Conservation (phyloP, 192 early-diverging fungal genomes). For the Ambispora gerdemannii region DNA sequence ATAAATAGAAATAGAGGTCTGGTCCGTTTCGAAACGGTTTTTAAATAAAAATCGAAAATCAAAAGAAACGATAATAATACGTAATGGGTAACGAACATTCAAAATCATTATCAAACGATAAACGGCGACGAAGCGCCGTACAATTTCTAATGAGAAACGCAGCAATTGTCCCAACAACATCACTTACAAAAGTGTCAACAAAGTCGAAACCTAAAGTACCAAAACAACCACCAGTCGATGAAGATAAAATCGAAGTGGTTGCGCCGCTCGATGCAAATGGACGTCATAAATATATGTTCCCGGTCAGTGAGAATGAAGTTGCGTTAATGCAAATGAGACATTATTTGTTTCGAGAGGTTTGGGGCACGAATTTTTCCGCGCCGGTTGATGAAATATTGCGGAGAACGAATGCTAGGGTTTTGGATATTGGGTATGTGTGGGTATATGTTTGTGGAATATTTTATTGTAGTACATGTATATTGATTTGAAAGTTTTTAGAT, state of each 20-base stretch:
- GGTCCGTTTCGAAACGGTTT: too few species aligned
- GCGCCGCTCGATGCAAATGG: too few species aligned
- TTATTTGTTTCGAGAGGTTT: background rate
- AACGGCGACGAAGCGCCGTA: background rate
- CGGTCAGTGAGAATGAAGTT: conserved; percentile 23
- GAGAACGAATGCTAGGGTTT: background rate
- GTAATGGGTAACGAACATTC: too few species aligned
- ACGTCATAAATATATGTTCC: conserved; percentile 25
- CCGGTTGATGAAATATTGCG: background rate
- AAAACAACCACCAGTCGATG: background rate
- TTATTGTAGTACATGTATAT: background rate
- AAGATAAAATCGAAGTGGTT: too few species aligned
- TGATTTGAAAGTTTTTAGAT: conserved; percentile 33
- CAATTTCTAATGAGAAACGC: background rate
- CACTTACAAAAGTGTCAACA: background rate
- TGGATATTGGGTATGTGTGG: background rate
- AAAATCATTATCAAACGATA: too few species aligned
- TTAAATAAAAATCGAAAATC: too few species aligned
- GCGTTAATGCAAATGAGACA: background rate
- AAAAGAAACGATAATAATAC: too few species aligned
- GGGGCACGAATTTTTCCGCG: background rate
- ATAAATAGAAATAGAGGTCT: too few species aligned
- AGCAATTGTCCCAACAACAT: background rate
- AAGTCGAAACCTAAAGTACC: background rate
- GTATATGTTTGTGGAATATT: background rate